Evolutionary conservation across 805 yeast species (phyloP), one percentile per base, ranked within the genome.

Genomic region (Monosporozyma solicola): DNA sequence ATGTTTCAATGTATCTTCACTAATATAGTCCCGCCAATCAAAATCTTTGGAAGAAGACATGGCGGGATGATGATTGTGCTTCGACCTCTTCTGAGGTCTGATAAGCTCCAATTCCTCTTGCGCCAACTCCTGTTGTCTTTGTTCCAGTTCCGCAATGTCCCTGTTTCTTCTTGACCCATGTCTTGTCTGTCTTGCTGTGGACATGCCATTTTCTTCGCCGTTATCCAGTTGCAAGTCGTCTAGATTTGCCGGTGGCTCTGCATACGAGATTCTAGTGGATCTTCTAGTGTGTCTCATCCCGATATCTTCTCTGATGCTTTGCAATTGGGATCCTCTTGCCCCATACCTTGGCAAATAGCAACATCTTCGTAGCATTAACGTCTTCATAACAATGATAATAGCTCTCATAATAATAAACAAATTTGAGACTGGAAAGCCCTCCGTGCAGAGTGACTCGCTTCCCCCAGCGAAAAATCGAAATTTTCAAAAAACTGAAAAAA

Each of bases 21-120:
- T 49, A 3, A 66, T 56, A 51, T 55, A 61, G 16, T 56, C 55
- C 20, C 59, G 55, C 68, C 68, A 64, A 11, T 51, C 53, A 44
- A 59, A 55, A 6, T 25, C 52, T 24, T 51, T 47, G 32, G 45
- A 50, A 29, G 20, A 20, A 20, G 20, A 20, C 20, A 2, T 20
- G 20, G 51, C 35, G 39, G 20, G 35, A 35, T 24, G 46, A 24
- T 44, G 25, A 29, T 32, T 29, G 10, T 41, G 44, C 9, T 22
- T 25, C 7, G 33, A 46, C 24, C 47, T 41, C 15, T 47, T 41
- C 22, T 48, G 47, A 25, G 47, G 48, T 43, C 46, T 47, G 11
- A 46, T 22, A 3, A 15, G 13, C 1, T 27, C 48, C 27, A 39
- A 5, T 20, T 46, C 37, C 27, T 47, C 39, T 16, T 27, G 13